Evolutionary conservation across 495 filamentous ascomycete species (phyloP), one percentile per base, ranked within the genome.

Genomic region (Amphirosellinia nigrospora): DNA sequence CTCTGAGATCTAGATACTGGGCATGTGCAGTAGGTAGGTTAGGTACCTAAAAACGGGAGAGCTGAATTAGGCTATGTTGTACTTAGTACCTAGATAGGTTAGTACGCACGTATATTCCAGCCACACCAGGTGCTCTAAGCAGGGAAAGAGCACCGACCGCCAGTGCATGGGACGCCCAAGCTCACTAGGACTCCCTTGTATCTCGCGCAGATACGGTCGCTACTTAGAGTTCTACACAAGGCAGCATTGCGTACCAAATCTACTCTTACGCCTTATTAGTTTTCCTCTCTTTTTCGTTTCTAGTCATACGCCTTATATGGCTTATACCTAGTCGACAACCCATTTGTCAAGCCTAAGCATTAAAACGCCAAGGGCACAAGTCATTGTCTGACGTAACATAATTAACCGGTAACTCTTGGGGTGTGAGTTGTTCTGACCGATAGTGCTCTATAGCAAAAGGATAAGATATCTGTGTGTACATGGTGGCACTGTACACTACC

Each of bases 201-300:
- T 26, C 50, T 53, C 50, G 50, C 50, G 50, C 50, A 56, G n/a
- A 52, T 52, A 52, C 48, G 48, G n/a, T n/a, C 8, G 46, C 3
- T 36, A 36, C 34, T 7, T 4, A 52, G 23, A 55, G 52, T 19
- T 34, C n/a, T 34, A 34, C 16, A 56, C 19, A 13, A 53, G 21
- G 48, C 6, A 53, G 19, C 10, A 58, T 58, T 60, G 41, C 56
- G 56, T 60, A 39, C n/a, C 10, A 26, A 16, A 58, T 36, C 30
- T n/a, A 58, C 55, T 19, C n/a, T 61, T 23, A 41, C 21, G 58
- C 58, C 58, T 61, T 61, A 9, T 58, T 58, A 58, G 10, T 58
- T 58, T 36, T 36, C 30, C 53, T 58, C 19, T 3, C 30, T 34
- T 19, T 10, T 16, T 34, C 3, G n/a, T 8, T 21, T 58, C 6